Conservation (phyloP, 2,329 filamentous ascomycete genomes). For the Ilyonectria sp. region DNA sequence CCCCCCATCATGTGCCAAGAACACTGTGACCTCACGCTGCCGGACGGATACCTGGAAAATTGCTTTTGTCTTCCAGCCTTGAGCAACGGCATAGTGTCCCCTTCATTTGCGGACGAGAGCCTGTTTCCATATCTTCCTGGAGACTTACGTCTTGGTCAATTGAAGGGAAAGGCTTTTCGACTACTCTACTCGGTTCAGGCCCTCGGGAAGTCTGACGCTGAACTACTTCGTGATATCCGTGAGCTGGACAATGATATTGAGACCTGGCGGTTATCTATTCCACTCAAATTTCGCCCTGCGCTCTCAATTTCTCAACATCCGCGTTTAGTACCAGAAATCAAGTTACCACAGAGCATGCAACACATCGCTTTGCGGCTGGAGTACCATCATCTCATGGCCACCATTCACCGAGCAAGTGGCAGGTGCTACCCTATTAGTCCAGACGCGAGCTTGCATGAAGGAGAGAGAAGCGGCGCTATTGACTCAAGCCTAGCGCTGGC, state of each 20-base stretch:
- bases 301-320: conserved; percentile 55
- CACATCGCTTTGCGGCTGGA: conserved; percentile 65
- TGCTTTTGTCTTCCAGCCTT: conserved; percentile 35
- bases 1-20: conserved; percentile 63
- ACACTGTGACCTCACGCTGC: conserved; percentile 40
- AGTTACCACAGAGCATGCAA: conserved; percentile 55
- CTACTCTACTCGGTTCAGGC: conserved; percentile 65
- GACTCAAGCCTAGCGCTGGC: conserved; percentile 67
- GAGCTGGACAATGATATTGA: conserved; percentile 71
- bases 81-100: conserved; percentile 1
- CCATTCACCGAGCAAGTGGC: conserved; percentile 68
- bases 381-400: conserved; percentile 68
- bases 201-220: conserved; percentile 65
- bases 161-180: conserved; percentile 65
- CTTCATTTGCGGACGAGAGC: neutral
- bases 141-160: conserved; percentile 62
- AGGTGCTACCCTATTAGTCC: conserved; percentile 53
- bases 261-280: conserved; percentile 65
- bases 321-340: neutral
- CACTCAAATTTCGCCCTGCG: conserved; percentile 59
- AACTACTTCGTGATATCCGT: conserved; percentile 67
- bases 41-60: conserved; percentile 24
- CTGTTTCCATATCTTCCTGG: conserved; percentile 56
- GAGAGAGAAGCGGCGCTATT: conserved; percentile 55
- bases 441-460: neutral